Conservation (phyloP, 345 rosid genomes). For the Syzygium aqueum region DNA sequence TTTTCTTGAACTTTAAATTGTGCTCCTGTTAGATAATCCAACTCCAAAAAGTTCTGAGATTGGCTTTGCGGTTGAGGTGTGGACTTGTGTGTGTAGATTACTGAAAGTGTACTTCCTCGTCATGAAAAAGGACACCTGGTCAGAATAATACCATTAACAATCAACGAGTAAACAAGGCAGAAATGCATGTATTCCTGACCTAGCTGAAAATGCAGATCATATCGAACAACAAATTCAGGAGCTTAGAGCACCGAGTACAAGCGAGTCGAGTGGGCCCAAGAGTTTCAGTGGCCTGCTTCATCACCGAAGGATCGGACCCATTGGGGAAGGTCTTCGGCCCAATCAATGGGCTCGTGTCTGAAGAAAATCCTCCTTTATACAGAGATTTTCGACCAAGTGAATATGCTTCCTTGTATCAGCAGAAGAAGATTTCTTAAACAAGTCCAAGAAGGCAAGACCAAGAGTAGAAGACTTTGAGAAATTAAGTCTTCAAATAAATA, state of each 20-base stretch:
- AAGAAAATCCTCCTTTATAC: neutral
- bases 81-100: neutral
- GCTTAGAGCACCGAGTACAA: neutral
- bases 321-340: no score
- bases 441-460: no score
- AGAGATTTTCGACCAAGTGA: neutral
- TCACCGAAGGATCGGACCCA: no score
- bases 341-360: no score
- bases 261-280: neutral
- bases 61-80: neutral
- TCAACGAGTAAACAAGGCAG: no score
- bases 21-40: neutral
- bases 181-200: no score
- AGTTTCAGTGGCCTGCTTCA: no score
- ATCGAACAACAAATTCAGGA: neutral
- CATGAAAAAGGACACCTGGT: neutral
- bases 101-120: neutral
- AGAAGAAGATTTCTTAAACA: neutral
- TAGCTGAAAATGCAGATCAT: neutral
- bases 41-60: neutral
- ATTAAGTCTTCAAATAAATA: no score
- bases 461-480: no score
- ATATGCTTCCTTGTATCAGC: neutral
- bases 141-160: neutral
- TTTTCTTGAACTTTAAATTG: neutral